phyloP scores from a whole-genome alignment of 345 rosid genomes.

The Raphanus raphanistrum region DNA sequence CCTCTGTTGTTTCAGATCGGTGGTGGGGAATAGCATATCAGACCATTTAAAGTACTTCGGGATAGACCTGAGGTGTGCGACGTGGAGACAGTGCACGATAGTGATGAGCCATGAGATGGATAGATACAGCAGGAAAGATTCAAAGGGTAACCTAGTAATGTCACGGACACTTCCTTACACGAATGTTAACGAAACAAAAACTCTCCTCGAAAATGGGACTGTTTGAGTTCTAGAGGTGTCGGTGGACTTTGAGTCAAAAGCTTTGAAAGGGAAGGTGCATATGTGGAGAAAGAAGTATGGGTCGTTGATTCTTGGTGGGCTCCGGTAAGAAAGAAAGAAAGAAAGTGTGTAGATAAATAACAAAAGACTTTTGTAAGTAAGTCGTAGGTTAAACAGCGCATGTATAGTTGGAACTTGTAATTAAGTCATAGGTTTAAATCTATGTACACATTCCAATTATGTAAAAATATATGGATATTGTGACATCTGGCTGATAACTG shows the following conservation, averaged over 20 bases:
- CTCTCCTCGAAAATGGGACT: neutral
- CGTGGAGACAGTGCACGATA: conserved; percentile 67
- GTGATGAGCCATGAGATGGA: conserved; percentile 53
- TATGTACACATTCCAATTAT: neutral
- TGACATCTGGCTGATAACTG: neutral
- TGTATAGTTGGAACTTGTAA: neutral
- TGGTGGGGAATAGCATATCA: conserved; percentile 63
- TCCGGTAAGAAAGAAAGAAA: neutral
- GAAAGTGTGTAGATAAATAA: conserved; percentile 2
- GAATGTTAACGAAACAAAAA: conserved; percentile 36
- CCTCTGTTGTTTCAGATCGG: conserved; percentile 55
- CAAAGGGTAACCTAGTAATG: conserved; percentile 59
- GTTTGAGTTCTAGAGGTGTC: neutral
- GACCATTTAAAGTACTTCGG: conserved; percentile 82
- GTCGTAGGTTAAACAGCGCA: neutral
- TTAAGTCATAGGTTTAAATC: conserved; percentile 3
- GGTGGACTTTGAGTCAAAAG: neutral
- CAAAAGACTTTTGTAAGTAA: conserved; percentile 2
- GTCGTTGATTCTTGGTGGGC: neutral
- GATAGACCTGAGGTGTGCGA: conserved; percentile 52
- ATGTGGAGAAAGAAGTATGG: conserved; percentile 4
- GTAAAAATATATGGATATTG: neutral
- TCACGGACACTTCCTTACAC: conserved; percentile 41
- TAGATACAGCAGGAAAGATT: conserved; percentile 55
- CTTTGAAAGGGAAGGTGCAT: neutral